Evolutionary conservation across 441 rosid genomes (phyloP).

Genomic region (Populus hybrid): DNA sequence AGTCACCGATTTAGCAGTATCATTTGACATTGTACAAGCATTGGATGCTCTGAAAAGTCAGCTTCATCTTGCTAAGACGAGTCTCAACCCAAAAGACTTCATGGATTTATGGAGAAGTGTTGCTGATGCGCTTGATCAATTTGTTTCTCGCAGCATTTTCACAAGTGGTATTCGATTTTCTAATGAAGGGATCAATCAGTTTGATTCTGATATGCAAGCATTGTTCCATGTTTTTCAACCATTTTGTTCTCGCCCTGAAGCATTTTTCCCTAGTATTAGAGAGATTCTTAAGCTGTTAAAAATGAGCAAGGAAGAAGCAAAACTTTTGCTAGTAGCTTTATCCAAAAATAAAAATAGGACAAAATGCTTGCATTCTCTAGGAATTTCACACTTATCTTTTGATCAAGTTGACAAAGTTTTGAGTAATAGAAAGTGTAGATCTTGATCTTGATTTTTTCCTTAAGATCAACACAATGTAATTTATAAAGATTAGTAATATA

Average conservation of each 20-base stretch:
- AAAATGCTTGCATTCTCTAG: conserved; percentile 33
- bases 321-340: conserved; percentile 34
- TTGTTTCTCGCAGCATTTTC: conserved; percentile 45
- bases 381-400: conserved; percentile 46
- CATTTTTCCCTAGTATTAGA: conserved; percentile 66
- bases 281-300: conserved; percentile 58
- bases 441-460: neutral
- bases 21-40: conserved; percentile 43
- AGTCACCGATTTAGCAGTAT: conserved; percentile 22
- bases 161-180: conserved; percentile 27
- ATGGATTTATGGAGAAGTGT: conserved; percentile 73
- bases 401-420: conserved; percentile 47
- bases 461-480: neutral
- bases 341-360: conserved; percentile 22
- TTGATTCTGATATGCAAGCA: conserved; percentile 49
- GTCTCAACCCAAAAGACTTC: conserved; percentile 67
- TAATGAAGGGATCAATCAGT: conserved; percentile 25
- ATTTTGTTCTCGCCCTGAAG: conserved; percentile 68
- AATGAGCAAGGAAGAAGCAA: conserved; percentile 40
- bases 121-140: conserved; percentile 80
- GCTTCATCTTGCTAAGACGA: conserved; percentile 33
- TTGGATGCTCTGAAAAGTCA: conserved; percentile 51
- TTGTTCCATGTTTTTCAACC: conserved; percentile 51
- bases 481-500: neutral
- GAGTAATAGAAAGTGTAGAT: conserved; percentile 32